Base-by-base conservation (phyloP, 1,139 yeast species). In the Nakaseomyces delphensis region DNA sequence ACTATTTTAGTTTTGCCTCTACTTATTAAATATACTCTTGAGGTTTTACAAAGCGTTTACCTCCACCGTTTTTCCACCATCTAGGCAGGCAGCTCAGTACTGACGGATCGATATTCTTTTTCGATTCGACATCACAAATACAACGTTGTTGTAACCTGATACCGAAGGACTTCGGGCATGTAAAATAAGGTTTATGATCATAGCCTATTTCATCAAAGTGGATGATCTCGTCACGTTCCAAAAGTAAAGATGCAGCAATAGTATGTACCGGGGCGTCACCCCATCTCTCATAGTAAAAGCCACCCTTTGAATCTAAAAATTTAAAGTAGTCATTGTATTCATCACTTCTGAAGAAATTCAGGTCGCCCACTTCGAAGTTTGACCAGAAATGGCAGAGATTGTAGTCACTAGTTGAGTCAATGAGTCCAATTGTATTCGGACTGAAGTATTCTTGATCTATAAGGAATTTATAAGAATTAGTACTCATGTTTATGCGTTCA, bases 201-300 rank as follows among this genome's bases (percentile, higher is more conserved):
- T 91, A 91, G 0, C 96, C 97, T 23, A 91, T 73, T 56, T 87
- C 96, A 50, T 87, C 94, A 61, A 91, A 89, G 62, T 87, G 95
- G 55, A 84, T 89, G 41, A 91, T 73, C 54, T 81, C 77, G 36
- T 75, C 62, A 47, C 70, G 76, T 55, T 83, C 85, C 43, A 86
- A 68, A 41, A 91, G 64, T 29, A 89, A 61, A 1, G 79, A 65
- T 3, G 81, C 74, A 0, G 79, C 97, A 28, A 89, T 73, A 0
- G 95, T 72, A 62, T 91, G 97, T 5, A 91, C 94, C 0, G 98
- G 97, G 0, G 97, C 97, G 65, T 91, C 98, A 3, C 98, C 98
- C 98, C 97, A 91, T 50, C 98, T 69, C 63, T 83, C 93, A 57
- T 86, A 85, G 60, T 83, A 83, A 56, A 87, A 87, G 0, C 96